Percentiles rank a stretch among this genome's conserved stretches.
These are phyloP conservation scores for Colletotrichum aenigma DNA, from an alignment of 2,329 filamentous ascomycete species.

Conservation along the genomic window DNA sequence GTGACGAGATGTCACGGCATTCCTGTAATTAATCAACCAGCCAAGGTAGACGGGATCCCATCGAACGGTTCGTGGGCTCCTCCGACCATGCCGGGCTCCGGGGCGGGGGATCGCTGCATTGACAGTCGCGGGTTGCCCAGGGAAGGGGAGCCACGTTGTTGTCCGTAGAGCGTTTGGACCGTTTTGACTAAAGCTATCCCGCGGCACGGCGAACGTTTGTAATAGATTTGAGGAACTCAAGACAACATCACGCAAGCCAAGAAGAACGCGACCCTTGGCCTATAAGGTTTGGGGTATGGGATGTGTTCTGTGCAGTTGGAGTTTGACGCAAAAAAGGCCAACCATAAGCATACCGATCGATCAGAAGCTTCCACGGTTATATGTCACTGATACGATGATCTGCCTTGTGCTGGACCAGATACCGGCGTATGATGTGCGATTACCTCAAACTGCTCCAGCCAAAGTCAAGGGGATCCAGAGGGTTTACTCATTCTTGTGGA, in stretches of 20 bases:
- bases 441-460: background rate
- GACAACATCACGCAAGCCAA: background rate
- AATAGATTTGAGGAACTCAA: background rate
- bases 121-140: background rate
- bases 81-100: background rate
- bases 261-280: background rate
- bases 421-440: background rate
- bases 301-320: background rate
- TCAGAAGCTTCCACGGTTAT: background rate
- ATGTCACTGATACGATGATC: constrained; percentile 3
- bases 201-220: background rate
- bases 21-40: background rate
- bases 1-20: background rate
- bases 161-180: background rate
- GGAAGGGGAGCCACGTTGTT: background rate
- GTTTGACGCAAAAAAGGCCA: background rate
- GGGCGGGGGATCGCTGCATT: background rate
- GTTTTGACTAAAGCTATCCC: background rate
- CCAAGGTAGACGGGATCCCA: background rate
- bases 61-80: background rate
- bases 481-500: background rate
- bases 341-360: background rate
- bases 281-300: background rate
- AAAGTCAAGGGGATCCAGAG: background rate
- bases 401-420: background rate